These are phyloP conservation scores for Betula pendula DNA, from an alignment of 306 rosid species.

Conservation along the genomic window DNA sequence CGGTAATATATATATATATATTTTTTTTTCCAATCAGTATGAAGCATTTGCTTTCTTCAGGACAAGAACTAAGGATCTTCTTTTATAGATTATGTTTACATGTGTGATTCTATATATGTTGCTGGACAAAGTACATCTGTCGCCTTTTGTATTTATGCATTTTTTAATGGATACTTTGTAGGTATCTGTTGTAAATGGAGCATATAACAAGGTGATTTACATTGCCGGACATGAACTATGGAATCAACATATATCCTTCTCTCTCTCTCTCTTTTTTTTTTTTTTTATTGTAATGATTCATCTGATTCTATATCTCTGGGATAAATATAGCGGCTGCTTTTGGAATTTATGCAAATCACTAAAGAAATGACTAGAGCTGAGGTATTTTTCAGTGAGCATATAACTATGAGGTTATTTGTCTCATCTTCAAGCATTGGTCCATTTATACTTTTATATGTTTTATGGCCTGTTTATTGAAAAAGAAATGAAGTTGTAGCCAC, in stretches of 20 bases:
- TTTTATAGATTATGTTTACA: background rate
- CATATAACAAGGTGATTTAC: background rate
- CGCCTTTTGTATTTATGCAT: background rate
- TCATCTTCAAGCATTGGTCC: slow-evolving; percentile 1
- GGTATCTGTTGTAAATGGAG: slow-evolving; percentile 8
- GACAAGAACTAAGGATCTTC: background rate
- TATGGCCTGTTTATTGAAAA: background rate
- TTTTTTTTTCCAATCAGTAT: background rate
- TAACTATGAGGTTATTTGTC: background rate
- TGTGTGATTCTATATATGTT: background rate
- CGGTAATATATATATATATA: too few relatives aligned
- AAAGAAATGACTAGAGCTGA: background rate
- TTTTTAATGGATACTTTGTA: slow-evolving; percentile 2
- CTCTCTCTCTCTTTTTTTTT: background rate
- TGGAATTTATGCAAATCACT: background rate
- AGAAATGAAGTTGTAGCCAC: background rate
- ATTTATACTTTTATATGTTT: background rate
- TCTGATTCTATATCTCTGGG: background rate
- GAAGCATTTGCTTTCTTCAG: background rate
- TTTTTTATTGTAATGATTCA: background rate
- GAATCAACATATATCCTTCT: background rate
- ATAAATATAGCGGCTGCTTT: background rate
- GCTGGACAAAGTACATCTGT: background rate
- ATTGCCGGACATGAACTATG: background rate
- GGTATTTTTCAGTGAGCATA: background rate